Evolutionary conservation across 176 grass and related monocot genomes (phyloP).

Genomic region (Hordeum marinum): DNA sequence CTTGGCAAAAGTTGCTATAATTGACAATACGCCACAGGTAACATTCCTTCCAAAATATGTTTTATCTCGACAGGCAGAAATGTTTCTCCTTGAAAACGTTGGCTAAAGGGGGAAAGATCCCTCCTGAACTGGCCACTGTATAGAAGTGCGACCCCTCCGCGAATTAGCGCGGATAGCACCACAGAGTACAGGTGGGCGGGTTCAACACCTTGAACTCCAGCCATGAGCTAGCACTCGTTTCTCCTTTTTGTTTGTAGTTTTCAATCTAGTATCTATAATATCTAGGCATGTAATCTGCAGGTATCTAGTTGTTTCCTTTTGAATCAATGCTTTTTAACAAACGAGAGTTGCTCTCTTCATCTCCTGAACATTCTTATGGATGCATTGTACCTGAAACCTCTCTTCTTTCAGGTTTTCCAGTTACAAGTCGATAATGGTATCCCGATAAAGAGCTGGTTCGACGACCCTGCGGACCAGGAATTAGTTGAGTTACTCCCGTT

Average conservation of each 20-base stretch:
- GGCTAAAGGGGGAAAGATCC: neutral
- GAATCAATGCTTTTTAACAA: neutral
- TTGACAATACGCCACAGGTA: slow-evolving; percentile 99
- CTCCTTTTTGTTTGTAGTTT: neutral
- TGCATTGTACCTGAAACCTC: neutral
- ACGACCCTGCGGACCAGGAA: slow-evolving; percentile 75
- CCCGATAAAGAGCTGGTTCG: slow-evolving; percentile 97
- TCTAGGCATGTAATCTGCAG: neutral
- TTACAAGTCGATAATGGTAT: slow-evolving; percentile 97
- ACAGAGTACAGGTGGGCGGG: neutral
- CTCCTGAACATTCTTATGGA: neutral
- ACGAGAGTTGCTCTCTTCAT: neutral
- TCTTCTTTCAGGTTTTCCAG: slow-evolving; percentile 73
- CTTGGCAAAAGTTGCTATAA: slow-evolving; percentile 82
- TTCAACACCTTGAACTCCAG: neutral
- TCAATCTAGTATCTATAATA: neutral
- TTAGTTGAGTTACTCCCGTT: slow-evolving; percentile 79
- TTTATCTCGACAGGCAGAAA: neutral
- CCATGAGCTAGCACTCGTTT: neutral
- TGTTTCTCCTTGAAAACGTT: neutral
- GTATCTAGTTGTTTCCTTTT: slow-evolving; percentile 5
- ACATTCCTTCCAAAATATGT: slow-evolving; percentile 4
- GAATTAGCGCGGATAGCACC: neutral
- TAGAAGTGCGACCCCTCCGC: neutral
- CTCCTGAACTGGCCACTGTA: neutral